Conservation (phyloP, 2,329 filamentous ascomycete species). For the Arthrobotrys pseudoclavata region DNA sequence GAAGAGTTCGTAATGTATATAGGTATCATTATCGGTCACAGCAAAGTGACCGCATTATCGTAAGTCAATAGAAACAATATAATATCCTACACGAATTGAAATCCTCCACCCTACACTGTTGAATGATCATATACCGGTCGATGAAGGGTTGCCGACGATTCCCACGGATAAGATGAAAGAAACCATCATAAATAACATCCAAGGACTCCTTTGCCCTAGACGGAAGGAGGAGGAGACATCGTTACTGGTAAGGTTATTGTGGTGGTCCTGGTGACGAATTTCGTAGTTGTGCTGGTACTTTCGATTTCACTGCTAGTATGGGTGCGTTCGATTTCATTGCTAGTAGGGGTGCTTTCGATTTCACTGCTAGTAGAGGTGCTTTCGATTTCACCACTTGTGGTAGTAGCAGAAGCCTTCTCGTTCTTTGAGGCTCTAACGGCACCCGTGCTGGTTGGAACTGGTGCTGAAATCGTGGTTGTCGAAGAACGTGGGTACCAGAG, state of each 20-base stretch:
- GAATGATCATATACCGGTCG: no score
- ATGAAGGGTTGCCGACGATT: no score
- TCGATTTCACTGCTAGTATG: constrained; percentile 6
- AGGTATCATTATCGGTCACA: constrained; percentile 31
- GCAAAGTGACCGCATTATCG: not conserved
- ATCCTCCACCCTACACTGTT: not conserved
- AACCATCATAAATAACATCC: not conserved
- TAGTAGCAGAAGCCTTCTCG: not conserved
- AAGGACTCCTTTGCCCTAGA: not conserved
- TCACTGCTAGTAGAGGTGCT: constrained; percentile 24
- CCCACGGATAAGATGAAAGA: not conserved
- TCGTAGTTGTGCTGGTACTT: constrained; percentile 40
- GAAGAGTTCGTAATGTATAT: not conserved
- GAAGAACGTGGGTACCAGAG: constrained; percentile 32
- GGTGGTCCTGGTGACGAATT: constrained; percentile 35
- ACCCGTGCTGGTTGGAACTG: constrained; percentile 6
- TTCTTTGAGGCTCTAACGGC: constrained; percentile 8
- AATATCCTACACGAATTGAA: constrained; percentile 14
- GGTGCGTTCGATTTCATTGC: constrained; percentile 10
- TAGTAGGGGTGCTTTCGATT: constrained; percentile 11
- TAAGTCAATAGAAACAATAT: not conserved
- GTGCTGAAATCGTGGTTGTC: constrained; percentile 3
- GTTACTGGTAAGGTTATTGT: constrained; percentile 40
- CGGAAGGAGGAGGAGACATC: constrained; percentile 12
- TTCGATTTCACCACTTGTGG: not conserved